phyloP scores from a whole-genome alignment of 1,284 basidiomycete species.

The Abortiporus biennis region DNA sequence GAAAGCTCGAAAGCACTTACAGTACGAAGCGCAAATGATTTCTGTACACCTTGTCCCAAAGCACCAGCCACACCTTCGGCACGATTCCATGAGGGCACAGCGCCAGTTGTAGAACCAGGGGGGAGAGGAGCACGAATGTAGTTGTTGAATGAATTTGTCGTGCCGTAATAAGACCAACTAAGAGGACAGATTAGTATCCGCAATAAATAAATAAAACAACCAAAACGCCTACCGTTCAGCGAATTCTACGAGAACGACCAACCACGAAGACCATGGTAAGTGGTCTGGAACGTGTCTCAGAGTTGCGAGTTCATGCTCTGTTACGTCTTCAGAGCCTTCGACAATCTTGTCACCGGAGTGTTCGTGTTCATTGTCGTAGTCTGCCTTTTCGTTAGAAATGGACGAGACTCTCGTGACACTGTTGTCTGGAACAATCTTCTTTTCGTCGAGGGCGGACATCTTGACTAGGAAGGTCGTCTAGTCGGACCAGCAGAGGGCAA shows the following conservation, averaged over 20 bases:
- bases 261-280: conserved; percentile 35
- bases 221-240: conserved; percentile 50
- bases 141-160: conserved; percentile 41
- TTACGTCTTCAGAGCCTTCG: conserved; percentile 43
- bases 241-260: conserved; percentile 44
- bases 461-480: neutral
- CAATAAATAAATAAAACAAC: conserved; percentile 17
- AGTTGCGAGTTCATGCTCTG: conserved; percentile 40
- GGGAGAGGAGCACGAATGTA: conserved; percentile 46
- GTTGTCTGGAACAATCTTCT: conserved; percentile 5
- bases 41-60: conserved; percentile 37
- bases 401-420: conserved; percentile 4
- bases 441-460: conserved; percentile 5
- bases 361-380: conserved; percentile 2
- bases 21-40: conserved; percentile 33
- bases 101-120: conserved; percentile 39
- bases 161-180: conserved; percentile 12
- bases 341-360: conserved; percentile 17
- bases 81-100: conserved; percentile 34
- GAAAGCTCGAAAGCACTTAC: conserved; percentile 14
- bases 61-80: conserved; percentile 41
- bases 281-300: conserved; percentile 39
- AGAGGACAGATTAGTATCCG: neutral
- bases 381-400: conserved; percentile 10
- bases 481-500: neutral